Evolutionary conservation across 164 flowering plant species (phyloP), one percentile per base, ranked within the genome.

Genomic region (Berberis thunbergii): DNA sequence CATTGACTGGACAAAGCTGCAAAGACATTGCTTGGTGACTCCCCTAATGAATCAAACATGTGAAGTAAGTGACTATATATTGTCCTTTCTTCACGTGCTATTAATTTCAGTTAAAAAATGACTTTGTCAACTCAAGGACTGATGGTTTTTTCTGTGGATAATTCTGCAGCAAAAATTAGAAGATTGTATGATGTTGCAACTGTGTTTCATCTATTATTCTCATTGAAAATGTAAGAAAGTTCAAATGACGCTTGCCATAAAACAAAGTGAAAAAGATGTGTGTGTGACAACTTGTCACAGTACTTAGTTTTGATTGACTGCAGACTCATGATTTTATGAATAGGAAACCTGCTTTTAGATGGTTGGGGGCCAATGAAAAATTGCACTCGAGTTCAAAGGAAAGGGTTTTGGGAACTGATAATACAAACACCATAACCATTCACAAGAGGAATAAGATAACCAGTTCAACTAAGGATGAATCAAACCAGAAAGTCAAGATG

Each of bases 181-280:
- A 77, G 98, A 61, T 63, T 95, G 39, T 95, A 91, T 69, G 98
- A 91, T 70, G 91, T 95, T 76, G 97, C 98, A 12, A 95, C 91
- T 75, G 99, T 95, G 11, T 64, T 95, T 86, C 98, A 45, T 91
- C 99, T n/a, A 76, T 95, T 90, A 80, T 78, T 67, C 92, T 89
- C 42, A 91, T 95, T 60, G 88, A 86, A 77, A 91, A 95, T 97
- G 98, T 95, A 76, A 76, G 63, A 52, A 3, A 44, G 26, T 58
- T 26, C 41, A 4, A 41, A 26, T 40, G 6, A 3, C 2, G 2
- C 12, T 42, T 5, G n/a, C 4, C 43, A 40, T 1, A 41, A 41
- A 45, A 40, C 12, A 57, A 40, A 26, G 26, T 26, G 26, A 26
- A 26, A 26, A 26, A 26, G 26, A 26, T 26, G 26, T 26, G n/a